phyloP scores from a whole-genome alignment of 495 filamentous ascomycete species.

The Aspergillus sclerotioniger region DNA sequence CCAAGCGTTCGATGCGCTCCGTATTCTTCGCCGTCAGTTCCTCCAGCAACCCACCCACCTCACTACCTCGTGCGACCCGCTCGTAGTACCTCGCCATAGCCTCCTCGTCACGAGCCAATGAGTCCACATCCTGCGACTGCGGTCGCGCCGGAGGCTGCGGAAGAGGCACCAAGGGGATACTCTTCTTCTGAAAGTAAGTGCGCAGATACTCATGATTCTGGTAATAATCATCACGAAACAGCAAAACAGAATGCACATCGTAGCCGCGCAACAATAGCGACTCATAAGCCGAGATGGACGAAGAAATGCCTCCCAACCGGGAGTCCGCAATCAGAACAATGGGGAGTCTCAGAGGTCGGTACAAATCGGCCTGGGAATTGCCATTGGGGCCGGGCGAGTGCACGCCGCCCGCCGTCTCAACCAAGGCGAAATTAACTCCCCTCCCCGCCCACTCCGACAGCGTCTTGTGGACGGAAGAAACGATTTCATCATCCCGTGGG shows the following conservation, averaged over 20 bases:
- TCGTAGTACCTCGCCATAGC: constrained; percentile 60
- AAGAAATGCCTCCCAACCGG: constrained; percentile 69
- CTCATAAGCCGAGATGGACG: constrained; percentile 73
- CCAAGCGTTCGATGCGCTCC: constrained; percentile 51
- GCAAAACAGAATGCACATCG: constrained; percentile 62
- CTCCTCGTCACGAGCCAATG: constrained; percentile 46
- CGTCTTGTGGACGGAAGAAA: constrained; percentile 45
- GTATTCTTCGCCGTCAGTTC: constrained; percentile 49
- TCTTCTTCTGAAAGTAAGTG: constrained; percentile 58
- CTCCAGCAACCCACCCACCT: constrained; percentile 39
- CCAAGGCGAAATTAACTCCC: constrained; percentile 47
- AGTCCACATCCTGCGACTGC: constrained; percentile 24
- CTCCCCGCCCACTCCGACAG: constrained; percentile 40
- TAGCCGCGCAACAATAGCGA: constrained; percentile 70
- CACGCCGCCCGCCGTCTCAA: constrained; percentile 77
- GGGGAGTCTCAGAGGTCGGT: constrained; percentile 65
- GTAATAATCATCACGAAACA: constrained; percentile 62
- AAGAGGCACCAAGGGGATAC: constrained; percentile 53
- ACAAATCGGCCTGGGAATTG: constrained; percentile 72
- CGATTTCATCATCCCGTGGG: constrained; percentile 48
- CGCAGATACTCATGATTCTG: constrained; percentile 63
- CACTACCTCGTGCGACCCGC: constrained; percentile 31
- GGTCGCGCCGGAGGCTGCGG: constrained; percentile 50
- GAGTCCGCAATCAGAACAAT: constrained; percentile 71
- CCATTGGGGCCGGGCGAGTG: constrained; percentile 72